Evolutionary conservation across 495 filamentous ascomycete genomes (phyloP).

Genomic region (Penicillium pancosmium): DNA sequence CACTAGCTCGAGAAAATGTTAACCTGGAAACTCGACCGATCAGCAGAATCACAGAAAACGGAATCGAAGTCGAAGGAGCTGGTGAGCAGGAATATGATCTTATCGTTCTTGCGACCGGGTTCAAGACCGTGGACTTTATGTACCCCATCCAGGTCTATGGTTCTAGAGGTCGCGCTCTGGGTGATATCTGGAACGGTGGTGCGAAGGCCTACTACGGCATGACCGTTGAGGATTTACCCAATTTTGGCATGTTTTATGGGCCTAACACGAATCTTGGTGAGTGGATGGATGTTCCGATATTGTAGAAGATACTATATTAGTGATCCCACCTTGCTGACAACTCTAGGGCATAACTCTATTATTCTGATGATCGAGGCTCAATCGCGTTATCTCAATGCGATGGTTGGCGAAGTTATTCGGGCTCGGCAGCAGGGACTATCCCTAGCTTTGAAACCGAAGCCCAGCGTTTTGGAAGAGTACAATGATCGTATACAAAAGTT

Average conservation of each 20-base stretch:
- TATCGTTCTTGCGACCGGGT: constrained; percentile 58
- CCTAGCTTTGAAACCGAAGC: constrained; percentile 42
- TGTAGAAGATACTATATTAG: no score
- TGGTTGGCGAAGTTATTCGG: constrained; percentile 43
- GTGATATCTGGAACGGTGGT: constrained; percentile 52
- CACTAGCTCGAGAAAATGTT: constrained; percentile 47
- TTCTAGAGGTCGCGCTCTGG: constrained; percentile 38
- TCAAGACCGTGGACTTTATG: constrained; percentile 58
- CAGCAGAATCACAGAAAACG: constrained; percentile 39
- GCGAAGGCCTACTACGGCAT: constrained; percentile 51
- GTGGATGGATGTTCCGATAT: constrained; percentile 2
- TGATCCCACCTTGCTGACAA: background rate
- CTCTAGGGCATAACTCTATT: constrained; percentile 52
- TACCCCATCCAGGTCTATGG: constrained; percentile 55
- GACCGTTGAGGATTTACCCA: constrained; percentile 52
- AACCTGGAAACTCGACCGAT: constrained; percentile 53
- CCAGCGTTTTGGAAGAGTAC: constrained; percentile 38
- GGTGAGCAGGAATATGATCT: constrained; percentile 52
- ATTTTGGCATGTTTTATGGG: constrained; percentile 61
- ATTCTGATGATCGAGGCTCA: constrained; percentile 65
- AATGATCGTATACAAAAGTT: constrained; percentile 49
- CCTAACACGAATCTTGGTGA: constrained; percentile 59
- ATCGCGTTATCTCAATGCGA: constrained; percentile 50
- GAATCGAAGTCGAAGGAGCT: constrained; percentile 45
- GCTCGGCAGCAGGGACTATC: constrained; percentile 38